Base-by-base conservation (phyloP, 2,329 filamentous ascomycete species). In the Colletotrichum trifolii region DNA sequence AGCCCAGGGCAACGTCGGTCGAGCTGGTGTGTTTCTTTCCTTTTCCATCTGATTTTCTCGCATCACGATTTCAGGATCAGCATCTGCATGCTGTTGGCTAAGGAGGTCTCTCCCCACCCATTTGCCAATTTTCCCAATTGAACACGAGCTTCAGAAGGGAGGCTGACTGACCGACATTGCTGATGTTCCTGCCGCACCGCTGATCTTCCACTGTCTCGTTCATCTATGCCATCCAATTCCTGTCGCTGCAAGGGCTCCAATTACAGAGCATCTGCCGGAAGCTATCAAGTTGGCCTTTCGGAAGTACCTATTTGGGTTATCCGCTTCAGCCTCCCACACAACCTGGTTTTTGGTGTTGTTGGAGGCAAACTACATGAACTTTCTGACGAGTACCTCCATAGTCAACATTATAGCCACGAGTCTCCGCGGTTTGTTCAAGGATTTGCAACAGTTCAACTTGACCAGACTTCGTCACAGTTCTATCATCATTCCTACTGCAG, bases 131-230 rank as follows among this genome's bases (percentile, higher is more conserved):
- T 60, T 39, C 7, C 15, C 25, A 42, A 39, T 15, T 34, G 40
- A 56, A 57, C 62, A 65, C 62, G 58, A 62, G 62, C 15, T 5
- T 53, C 15, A 9, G 42, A 38, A 54, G 56, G 17, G 46, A 42
- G 42, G 54, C 43, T 33, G 56, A 47, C 61, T 40, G 56, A 55
- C 47, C 54, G 58, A 62, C 33, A 56, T 52, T 54, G n/a, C 35
- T 56, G 25, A n/a, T n/a, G 45, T 50, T n/a, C 48, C 25, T 25
- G 25, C 4, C 25, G 25, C 25, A 25, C 4, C 25, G 25, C 25
- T 25, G 4, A 25, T 5, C 25, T 25, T 25, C 4, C 25, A 25
- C 25, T 25, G 46, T 52, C 38, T 42, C 42, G 43, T 15, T 15
- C 17, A 35, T 9, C 1, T 53, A 15, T 6, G 12, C 45, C 50